Percentiles rank a stretch among this genome's conserved stretches.
These are phyloP conservation scores for Achlya hypogyna DNA, from an alignment of 352 stramenopile species.

Conservation along the genomic window DNA sequence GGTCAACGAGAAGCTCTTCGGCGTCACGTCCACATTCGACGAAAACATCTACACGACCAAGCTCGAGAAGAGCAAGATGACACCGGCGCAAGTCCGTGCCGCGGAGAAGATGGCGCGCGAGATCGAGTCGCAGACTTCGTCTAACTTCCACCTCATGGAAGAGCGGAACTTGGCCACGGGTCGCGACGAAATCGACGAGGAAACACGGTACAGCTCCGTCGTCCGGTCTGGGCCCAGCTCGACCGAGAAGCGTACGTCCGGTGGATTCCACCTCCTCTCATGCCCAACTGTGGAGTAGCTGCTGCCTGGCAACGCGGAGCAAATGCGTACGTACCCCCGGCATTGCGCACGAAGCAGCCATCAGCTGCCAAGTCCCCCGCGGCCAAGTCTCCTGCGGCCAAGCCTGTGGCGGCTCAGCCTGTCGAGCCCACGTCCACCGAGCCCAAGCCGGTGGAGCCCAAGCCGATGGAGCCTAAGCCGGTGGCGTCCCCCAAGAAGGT, in stretches of 20 bases:
- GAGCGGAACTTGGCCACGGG: slow-evolving; percentile 81
- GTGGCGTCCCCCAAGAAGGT: slow-evolving; percentile 15
- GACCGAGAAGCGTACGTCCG: not conserved
- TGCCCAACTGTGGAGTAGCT: slow-evolving; percentile 3
- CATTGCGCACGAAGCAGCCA: slow-evolving; percentile 30
- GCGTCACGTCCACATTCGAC: slow-evolving; percentile 92
- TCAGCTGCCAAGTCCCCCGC: slow-evolving; percentile 3
- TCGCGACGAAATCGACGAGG: slow-evolving; percentile 88
- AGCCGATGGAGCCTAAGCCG: not conserved
- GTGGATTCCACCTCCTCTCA: not conserved
- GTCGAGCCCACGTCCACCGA: not conserved
- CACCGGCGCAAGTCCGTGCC: slow-evolving; percentile 68
- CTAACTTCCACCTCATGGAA: slow-evolving; percentile 94
- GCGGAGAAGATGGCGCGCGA: slow-evolving; percentile 91
- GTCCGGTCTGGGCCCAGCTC: slow-evolving; percentile 35
- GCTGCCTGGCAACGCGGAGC: slow-evolving; percentile 15
- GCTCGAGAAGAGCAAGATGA: slow-evolving; percentile 91
- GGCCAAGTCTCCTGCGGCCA: not conserved
- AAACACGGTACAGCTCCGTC: slow-evolving; percentile 94
- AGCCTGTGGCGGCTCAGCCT: not conserved
- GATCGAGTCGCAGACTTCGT: slow-evolving; percentile 87
- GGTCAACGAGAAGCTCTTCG: slow-evolving; percentile 94
- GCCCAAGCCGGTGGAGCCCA: not conserved
- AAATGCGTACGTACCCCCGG: slow-evolving; percentile 61
- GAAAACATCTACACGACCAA: slow-evolving; percentile 98